Evolutionary conservation across 2,329 filamentous ascomycete genomes (phyloP).

Genomic region (Chaetomiaceae sp.): DNA sequence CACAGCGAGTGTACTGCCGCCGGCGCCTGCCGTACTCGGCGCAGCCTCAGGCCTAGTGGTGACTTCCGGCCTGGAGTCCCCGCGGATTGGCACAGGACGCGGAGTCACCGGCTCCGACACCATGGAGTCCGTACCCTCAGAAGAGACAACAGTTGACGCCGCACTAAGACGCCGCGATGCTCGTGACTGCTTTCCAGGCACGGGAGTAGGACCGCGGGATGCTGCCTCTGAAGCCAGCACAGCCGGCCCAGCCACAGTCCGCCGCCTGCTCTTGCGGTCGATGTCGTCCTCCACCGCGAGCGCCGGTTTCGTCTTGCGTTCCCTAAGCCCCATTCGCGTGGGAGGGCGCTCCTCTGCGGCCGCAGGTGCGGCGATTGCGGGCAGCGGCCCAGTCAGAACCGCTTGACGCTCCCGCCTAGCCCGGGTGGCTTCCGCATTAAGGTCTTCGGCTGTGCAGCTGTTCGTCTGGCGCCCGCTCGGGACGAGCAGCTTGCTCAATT

Average conservation of each 20-base stretch:
- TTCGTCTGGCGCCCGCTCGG: conserved; percentile 67
- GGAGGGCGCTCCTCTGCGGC: conserved; percentile 34
- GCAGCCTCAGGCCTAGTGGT: conserved; percentile 39
- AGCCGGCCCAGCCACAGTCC: conserved; percentile 52
- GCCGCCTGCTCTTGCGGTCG: conserved; percentile 46
- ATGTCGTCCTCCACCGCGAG: conserved; percentile 44
- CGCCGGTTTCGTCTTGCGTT: conserved; percentile 56
- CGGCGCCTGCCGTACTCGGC: conserved; percentile 35
- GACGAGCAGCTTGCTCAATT: conserved; percentile 75
- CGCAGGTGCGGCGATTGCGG: conserved; percentile 7
- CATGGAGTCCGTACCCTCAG: conserved; percentile 24
- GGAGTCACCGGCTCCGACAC: conserved; percentile 9
- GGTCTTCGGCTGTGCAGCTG: conserved; percentile 72
- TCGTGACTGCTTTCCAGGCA: conserved; percentile 25
- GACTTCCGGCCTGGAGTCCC: conserved; percentile 32
- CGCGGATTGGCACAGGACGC: conserved; percentile 12
- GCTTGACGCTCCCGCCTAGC: conserved; percentile 60
- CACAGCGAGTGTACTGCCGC: conserved; percentile 38
- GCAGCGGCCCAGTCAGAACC: conserved; percentile 28
- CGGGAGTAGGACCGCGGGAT: conserved; percentile 20
- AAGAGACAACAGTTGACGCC: conserved; percentile 34
- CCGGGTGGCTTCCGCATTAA: conserved; percentile 62
- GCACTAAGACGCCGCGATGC: conserved; percentile 45
- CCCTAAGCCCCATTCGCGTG: conserved; percentile 66
- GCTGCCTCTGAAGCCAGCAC: conserved; percentile 39